These are phyloP conservation scores for Blastocystis sp. DNA, from an alignment of 352 stramenopile species.

Conservation along the genomic window DNA sequence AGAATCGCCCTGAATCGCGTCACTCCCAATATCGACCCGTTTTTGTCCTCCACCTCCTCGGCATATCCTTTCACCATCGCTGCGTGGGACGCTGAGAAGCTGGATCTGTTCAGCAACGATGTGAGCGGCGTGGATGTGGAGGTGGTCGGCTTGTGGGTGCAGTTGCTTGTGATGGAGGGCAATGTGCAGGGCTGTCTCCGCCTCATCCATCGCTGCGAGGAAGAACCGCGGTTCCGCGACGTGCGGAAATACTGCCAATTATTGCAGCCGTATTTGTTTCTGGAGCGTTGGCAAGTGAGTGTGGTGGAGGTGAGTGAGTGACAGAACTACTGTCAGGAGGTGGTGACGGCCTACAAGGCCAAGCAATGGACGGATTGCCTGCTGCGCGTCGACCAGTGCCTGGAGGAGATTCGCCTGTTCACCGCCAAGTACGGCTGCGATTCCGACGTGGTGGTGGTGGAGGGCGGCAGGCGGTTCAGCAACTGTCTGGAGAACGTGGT, in stretches of 20 bases:
- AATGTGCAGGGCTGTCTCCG: background rate
- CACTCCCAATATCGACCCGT: slow-evolving; percentile 17
- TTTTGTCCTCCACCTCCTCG: background rate
- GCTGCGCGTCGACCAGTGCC: background rate
- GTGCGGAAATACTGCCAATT: background rate
- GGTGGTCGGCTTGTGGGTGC: slow-evolving; percentile 3
- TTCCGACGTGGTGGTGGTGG: background rate
- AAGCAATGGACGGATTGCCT: background rate
- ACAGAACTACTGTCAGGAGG: background rate
- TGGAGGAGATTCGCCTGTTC: background rate
- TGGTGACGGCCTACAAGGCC: background rate
- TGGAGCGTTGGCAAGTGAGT: background rate
- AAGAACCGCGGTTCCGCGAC: slow-evolving; percentile 54
- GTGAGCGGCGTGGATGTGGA: slow-evolving; percentile 37
- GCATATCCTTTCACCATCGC: slow-evolving; percentile 21
- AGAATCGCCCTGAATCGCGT: slow-evolving; percentile 7
- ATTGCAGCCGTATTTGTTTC: background rate
- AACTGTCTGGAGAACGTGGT: slow-evolving; percentile 45
- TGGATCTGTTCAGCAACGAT: slow-evolving; percentile 54
- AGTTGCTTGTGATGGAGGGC: slow-evolving; percentile 31
- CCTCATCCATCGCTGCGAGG: slow-evolving; percentile 1
- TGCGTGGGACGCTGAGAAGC: slow-evolving; percentile 62
- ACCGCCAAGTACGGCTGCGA: background rate
- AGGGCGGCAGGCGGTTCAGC: background rate
- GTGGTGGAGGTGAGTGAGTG: background rate